A percentile compares a stretch with the other conserved stretches of the same genome.
These are phyloP conservation scores for Lentinus brumalis DNA, from an alignment of 768 basidiomycete genomes.

Conservation along the genomic window DNA sequence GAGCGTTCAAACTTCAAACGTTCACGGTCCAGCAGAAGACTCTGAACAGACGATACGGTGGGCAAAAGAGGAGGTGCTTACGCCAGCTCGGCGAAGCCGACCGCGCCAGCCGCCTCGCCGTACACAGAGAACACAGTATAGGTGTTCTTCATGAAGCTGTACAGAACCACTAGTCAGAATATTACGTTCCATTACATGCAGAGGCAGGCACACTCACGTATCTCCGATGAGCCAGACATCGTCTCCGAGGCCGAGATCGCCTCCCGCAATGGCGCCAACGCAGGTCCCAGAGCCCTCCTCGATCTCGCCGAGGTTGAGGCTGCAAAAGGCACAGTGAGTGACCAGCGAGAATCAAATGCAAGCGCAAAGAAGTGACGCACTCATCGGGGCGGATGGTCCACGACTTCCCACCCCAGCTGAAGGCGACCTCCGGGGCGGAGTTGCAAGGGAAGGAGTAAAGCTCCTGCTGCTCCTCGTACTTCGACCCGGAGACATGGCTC, in stretches of 20 bases:
- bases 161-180: conserved; percentile 6
- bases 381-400: conserved; percentile 14
- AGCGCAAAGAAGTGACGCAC: background rate
- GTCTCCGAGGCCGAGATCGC: background rate
- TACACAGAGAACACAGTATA: conserved; percentile 22
- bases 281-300: background rate
- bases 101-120: conserved; percentile 12
- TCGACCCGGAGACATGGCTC: conserved; percentile 28
- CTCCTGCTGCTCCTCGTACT: conserved; percentile 10
- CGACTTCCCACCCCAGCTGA: conserved; percentile 22
- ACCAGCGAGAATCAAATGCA: background rate
- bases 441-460: conserved; percentile 20
- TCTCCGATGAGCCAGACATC: conserved; percentile 15
- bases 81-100: conserved; percentile 7
- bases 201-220: conserved; percentile 7
- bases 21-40: too few relatives aligned
- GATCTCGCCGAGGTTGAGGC: conserved; percentile 19
- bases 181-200: background rate
- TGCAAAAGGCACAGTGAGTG: background rate
- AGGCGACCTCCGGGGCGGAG: conserved; percentile 15
- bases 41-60: too few relatives aligned
- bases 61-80: background rate
- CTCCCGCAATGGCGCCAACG: conserved; percentile 5
- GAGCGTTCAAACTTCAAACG: too few relatives aligned
- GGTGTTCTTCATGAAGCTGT: background rate